Conservation (phyloP, 2,329 filamentous ascomycete genomes). For the Penicillium olsonii region DNA sequence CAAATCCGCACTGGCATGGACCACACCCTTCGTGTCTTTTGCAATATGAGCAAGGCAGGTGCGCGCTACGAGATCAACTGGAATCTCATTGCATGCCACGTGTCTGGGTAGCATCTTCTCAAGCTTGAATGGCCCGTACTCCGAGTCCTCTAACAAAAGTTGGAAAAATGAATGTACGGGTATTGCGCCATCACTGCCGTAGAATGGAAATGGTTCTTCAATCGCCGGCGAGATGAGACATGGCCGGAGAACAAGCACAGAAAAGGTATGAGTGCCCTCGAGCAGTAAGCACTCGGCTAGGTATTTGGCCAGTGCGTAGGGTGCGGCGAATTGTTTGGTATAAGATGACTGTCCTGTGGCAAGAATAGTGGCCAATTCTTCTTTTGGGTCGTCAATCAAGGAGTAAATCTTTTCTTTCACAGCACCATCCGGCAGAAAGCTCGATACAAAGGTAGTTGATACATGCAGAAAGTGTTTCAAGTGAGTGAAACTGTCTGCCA, state of each 20-base stretch:
- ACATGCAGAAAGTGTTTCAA: slow-evolving; percentile 15
- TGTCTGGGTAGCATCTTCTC: slow-evolving; percentile 1
- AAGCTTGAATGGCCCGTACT: slow-evolving; percentile 1
- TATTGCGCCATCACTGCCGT: slow-evolving; percentile 17
- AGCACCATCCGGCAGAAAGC: slow-evolving; percentile 11
- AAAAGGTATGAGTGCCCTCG: neutral
- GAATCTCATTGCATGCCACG: slow-evolving; percentile 17
- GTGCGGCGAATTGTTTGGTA: slow-evolving; percentile 11
- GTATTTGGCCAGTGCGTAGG: slow-evolving; percentile 21
- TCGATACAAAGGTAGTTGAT: slow-evolving; percentile 14
- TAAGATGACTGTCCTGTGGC: slow-evolving; percentile 7
- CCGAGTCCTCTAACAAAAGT: slow-evolving; percentile 7
- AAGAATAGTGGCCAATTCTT: slow-evolving; percentile 10
- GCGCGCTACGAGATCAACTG: slow-evolving; percentile 20
- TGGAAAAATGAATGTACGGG: slow-evolving; percentile 14
- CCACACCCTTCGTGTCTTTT: slow-evolving; percentile 10
- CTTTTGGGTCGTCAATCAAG: neutral
- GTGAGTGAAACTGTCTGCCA: slow-evolving; percentile 7
- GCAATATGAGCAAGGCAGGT: slow-evolving; percentile 19
- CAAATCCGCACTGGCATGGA: slow-evolving; percentile 12
- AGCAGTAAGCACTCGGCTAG: slow-evolving; percentile 16
- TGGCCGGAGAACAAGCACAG: slow-evolving; percentile 18
- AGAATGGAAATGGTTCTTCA: slow-evolving; percentile 16
- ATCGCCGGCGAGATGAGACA: slow-evolving; percentile 20
- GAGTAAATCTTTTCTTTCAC: slow-evolving; percentile 11